phyloP scores from a whole-genome alignment of 345 rosid species.

The Boechera retrofracta region DNA sequence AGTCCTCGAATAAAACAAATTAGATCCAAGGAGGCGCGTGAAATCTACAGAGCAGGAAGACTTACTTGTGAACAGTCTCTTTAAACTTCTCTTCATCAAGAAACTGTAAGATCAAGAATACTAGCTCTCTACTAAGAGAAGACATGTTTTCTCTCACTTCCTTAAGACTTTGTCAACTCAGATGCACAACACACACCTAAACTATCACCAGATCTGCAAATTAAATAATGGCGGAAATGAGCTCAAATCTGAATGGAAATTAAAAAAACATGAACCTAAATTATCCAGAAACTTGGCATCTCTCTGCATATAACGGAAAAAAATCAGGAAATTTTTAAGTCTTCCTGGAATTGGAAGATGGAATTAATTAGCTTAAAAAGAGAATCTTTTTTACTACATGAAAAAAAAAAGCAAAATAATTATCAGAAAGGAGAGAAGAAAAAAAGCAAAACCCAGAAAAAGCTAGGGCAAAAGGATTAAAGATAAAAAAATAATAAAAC shows the following conservation, averaged over 20 bases:
- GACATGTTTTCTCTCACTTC: slow-evolving; percentile 67
- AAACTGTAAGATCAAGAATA: slow-evolving; percentile 97
- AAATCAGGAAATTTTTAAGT: slow-evolving; percentile 33
- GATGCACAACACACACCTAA: slow-evolving; percentile 45
- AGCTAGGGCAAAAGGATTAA: slow-evolving; percentile 33
- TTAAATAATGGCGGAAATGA: slow-evolving; percentile 34
- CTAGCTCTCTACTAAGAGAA: slow-evolving; percentile 98
- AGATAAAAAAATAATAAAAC: not conserved
- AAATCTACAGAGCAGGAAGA: slow-evolving; percentile 33
- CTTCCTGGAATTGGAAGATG: slow-evolving; percentile 40
- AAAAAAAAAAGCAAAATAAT: slow-evolving; percentile 35
- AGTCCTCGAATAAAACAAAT: not conserved
- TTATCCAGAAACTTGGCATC: slow-evolving; percentile 37
- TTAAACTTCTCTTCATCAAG: slow-evolving; percentile 98
- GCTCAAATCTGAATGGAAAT: slow-evolving; percentile 42
- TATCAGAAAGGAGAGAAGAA: slow-evolving; percentile 28
- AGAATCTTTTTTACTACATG: slow-evolving; percentile 53
- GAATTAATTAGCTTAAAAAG: slow-evolving; percentile 47
- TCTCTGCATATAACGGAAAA: slow-evolving; percentile 35
- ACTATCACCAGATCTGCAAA: slow-evolving; percentile 66
- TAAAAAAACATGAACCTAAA: slow-evolving; percentile 29
- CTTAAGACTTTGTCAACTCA: slow-evolving; percentile 40
- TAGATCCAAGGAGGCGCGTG: slow-evolving; percentile 27
- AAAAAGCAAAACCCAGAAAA: slow-evolving; percentile 43
- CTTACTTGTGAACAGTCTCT: slow-evolving; percentile 97